These are phyloP conservation scores for Metarhizium brunneum DNA, from an alignment of 2,329 filamentous ascomycete species.

Conservation along the genomic window DNA sequence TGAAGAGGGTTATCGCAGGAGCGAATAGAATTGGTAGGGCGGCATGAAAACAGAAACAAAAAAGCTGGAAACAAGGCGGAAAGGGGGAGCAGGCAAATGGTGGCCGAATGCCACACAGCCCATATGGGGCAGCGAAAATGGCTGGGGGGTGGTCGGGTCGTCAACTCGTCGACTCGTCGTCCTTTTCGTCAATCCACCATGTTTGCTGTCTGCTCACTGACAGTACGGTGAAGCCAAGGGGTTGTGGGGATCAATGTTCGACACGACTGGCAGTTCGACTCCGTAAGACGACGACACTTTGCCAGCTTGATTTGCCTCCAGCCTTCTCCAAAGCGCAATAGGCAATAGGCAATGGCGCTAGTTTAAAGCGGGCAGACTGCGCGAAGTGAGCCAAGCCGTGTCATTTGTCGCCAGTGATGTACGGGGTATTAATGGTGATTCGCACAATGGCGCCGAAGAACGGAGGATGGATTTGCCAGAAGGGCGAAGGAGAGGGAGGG, in stretches of 20 bases:
- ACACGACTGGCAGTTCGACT: neutral
- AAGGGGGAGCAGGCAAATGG: neutral
- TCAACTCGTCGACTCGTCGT: neutral
- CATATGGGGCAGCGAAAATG: neutral
- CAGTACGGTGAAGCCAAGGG: neutral
- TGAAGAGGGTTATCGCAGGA: neutral
- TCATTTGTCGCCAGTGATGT: neutral
- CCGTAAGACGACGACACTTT: neutral
- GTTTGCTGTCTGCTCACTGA: neutral
- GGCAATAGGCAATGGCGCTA: neutral
- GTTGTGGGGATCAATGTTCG: neutral
- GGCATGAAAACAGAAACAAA: neutral
- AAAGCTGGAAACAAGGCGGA: neutral
- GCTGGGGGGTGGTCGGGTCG: neutral
- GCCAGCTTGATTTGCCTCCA: neutral
- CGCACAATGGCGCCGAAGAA: neutral
- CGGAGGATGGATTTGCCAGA: neutral
- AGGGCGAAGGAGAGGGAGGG: neutral
- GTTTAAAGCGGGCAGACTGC: neutral
- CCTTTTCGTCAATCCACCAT: neutral
- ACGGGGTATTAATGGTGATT: neutral
- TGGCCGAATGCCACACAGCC: conserved; percentile 1
- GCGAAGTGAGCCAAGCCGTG: neutral
- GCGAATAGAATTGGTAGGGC: neutral
- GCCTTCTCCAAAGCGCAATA: neutral